phyloP scores from a whole-genome alignment of 305 asterid genomes.

The Ajuga reptans region DNA sequence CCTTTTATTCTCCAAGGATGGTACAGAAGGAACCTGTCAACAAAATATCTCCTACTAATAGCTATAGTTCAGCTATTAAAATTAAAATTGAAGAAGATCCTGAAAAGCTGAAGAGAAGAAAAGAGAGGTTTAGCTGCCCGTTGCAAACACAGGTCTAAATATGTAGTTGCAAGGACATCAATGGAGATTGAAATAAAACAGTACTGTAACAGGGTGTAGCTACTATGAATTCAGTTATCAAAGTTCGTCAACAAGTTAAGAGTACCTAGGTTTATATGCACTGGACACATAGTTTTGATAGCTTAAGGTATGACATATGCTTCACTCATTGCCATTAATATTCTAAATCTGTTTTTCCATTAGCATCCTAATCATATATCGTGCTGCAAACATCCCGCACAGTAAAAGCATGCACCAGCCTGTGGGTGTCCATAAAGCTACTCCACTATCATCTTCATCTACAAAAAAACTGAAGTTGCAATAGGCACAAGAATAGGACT shows the following conservation, averaged over 20 bases:
- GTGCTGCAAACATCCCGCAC: not conserved
- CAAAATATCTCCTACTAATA: not conserved
- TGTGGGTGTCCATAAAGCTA: not conserved
- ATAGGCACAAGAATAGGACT: not conserved
- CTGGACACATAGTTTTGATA: not conserved
- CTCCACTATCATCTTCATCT: not conserved
- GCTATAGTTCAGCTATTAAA: not conserved
- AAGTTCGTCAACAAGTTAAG: not conserved
- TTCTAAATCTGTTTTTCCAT: not conserved
- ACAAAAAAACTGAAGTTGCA: not conserved
- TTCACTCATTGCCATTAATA: not conserved
- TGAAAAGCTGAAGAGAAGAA: slow-evolving; percentile 13
- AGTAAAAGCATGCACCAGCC: not conserved
- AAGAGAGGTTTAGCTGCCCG: slow-evolving; percentile 12
- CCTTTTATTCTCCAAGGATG: not conserved
- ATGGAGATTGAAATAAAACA: not conserved
- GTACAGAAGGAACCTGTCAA: not conserved
- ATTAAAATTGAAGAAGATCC: slow-evolving; percentile 12
- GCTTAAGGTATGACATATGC: not conserved
- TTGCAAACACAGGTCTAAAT: not conserved
- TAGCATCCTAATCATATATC: not conserved
- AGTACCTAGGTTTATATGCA: not conserved
- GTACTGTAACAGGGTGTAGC: not conserved
- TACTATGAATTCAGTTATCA: slow-evolving; percentile 6
- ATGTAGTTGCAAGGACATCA: not conserved